Conservation (phyloP, 2,329 filamentous ascomycete genomes). For the Trichoderma sp. region DNA sequence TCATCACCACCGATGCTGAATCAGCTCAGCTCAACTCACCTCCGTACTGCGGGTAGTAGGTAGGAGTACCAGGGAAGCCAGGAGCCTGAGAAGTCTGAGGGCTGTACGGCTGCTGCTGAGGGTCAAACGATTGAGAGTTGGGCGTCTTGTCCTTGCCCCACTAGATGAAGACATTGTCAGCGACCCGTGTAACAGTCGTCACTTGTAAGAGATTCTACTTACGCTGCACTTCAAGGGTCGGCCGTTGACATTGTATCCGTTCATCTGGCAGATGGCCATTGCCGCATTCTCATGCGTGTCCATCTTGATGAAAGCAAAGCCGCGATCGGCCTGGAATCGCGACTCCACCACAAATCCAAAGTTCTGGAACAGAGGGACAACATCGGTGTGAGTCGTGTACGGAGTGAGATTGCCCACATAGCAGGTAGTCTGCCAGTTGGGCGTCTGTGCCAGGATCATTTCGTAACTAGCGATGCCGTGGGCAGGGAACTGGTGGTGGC, state of each 20-base stretch:
- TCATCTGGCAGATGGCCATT: constrained; percentile 97
- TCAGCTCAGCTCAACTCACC: constrained; percentile 58
- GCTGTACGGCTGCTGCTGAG: constrained; percentile 67
- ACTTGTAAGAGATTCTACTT: constrained; percentile 50
- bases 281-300: constrained; percentile 97
- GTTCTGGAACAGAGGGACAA: constrained; percentile 98
- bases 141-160: constrained; percentile 99
- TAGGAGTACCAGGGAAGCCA: constrained; percentile 75
- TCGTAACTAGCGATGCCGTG: constrained; percentile 97
- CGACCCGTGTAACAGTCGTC: neutral
- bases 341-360: constrained; percentile 98
- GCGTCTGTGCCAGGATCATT: constrained; percentile 93
- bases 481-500: constrained; percentile 96
- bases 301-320: constrained; percentile 99
- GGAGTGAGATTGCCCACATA: constrained; percentile 98
- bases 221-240: constrained; percentile 98
- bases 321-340: constrained; percentile 94
- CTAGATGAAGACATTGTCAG: constrained; percentile 52
- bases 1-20: neutral
- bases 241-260: constrained; percentile 96
- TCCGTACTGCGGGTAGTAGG: constrained; percentile 93
- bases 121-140: constrained; percentile 71
- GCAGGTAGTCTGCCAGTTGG: constrained; percentile 96
- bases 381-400: constrained; percentile 94
- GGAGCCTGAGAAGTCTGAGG: constrained; percentile 74